Base-by-base conservation (phyloP, 2,329 filamentous ascomycete species). In the Aurifilum marmelostoma region DNA sequence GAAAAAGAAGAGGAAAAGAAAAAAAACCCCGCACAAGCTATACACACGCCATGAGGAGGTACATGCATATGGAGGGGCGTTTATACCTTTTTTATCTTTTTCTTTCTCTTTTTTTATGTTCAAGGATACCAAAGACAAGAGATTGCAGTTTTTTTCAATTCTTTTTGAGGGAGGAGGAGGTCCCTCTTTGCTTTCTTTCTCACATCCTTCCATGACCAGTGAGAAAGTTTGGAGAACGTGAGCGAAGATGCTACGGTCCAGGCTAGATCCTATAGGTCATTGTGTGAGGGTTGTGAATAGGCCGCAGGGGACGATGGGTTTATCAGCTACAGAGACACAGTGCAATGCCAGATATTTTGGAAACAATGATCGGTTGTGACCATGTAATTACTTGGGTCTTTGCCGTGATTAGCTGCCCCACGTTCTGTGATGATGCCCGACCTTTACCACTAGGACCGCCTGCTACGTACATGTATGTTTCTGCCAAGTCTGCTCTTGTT, bases 61-160 rank as follows among this genome's bases (percentile, higher is more conserved):
- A 16, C n/a, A 62, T 41, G 59, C 59, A 62, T 62, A 27, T 37
- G 34, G 59, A 62, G 29, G 32, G 59, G 59, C n/a, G 37, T 62
- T 62, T 62, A 27, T 29, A n/a, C 59, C 58, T 65, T 54, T 41
- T 65, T 12, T n/a, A n/a, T n/a, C 50, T 18, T 34, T 5, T 47
- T 63, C 37, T 29, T 43, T 37, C 12, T 39, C 37, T 62, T 62
- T 9, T 43, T 43, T 39, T 62, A 3, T 62, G n/a, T 62, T 62
- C 60, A 32, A 63, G 61, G 39, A 47, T 47, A 63, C 37, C 58
- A 60, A 29, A 56, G 52, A 32, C 24, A 27, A 56, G 27, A 56
- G 52, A 60, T 32, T 21, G 9, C 29, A 60, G n/a, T 34, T 34
- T 60, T 60, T 37, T 39, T 60, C 34, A 21, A 39, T 60, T 37